These are phyloP conservation scores for Colletotrichum graminicola DNA, from an alignment of 2,329 filamentous ascomycete species.

Conservation along the genomic window DNA sequence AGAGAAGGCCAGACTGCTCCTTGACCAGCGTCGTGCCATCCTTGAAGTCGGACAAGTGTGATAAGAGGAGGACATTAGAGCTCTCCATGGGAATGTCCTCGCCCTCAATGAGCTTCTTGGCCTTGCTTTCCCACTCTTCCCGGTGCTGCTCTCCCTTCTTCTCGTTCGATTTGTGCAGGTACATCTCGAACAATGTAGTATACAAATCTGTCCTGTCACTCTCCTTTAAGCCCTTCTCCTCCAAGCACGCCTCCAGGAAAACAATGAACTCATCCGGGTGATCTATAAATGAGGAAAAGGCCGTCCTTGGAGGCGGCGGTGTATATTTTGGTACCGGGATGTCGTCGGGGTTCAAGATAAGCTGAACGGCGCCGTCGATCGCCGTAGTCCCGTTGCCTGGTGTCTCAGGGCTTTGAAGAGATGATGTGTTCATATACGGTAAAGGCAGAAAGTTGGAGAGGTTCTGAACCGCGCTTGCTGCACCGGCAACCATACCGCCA, in stretches of 20 bases:
- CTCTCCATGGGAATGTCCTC: constrained; percentile 89
- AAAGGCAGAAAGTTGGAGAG: constrained; percentile 85
- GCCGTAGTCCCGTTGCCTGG: constrained; percentile 63
- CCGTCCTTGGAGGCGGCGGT: constrained; percentile 84
- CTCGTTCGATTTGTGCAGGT: constrained; percentile 86
- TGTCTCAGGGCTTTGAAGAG: constrained; percentile 65
- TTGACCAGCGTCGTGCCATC: constrained; percentile 93
- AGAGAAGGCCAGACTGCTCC: constrained; percentile 90
- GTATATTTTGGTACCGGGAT: constrained; percentile 72
- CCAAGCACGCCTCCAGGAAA: constrained; percentile 90
- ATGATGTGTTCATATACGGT: constrained; percentile 82
- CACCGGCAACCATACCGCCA: constrained; percentile 64
- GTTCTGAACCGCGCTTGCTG: constrained; percentile 85
- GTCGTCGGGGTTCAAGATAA: constrained; percentile 63
- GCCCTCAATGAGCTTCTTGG: constrained; percentile 87
- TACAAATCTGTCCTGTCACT: constrained; percentile 88
- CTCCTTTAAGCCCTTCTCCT: constrained; percentile 76
- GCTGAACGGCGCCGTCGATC: constrained; percentile 60
- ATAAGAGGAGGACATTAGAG: constrained; percentile 92
- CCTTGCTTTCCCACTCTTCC: constrained; percentile 89
- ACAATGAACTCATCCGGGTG: constrained; percentile 91
- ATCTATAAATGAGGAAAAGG: constrained; percentile 97
- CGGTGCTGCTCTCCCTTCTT: constrained; percentile 76
- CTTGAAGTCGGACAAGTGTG: constrained; percentile 89
- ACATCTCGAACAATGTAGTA: constrained; percentile 98